These are phyloP conservation scores for Blastobotrys illinoisensis DNA, from an alignment of 1,139 yeast species.

Conservation along the genomic window DNA sequence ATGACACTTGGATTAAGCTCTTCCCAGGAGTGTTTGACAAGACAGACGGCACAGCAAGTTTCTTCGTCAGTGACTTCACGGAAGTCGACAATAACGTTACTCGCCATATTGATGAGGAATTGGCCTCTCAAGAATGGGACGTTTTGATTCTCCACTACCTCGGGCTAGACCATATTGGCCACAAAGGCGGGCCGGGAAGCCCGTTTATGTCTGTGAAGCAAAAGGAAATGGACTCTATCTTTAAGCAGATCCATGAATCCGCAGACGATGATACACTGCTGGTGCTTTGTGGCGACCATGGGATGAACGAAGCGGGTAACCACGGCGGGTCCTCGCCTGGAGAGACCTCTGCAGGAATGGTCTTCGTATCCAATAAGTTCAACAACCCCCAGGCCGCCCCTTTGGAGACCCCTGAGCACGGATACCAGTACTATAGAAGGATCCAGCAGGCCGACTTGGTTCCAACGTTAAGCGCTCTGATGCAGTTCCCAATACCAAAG, in stretches of 20 bases:
- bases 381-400: conserved; percentile 27
- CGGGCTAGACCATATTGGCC: conserved; percentile 96
- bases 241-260: conserved; percentile 47
- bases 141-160: conserved; percentile 81
- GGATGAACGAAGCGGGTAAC: conserved; percentile 84
- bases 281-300: conserved; percentile 88
- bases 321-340: conserved; percentile 94
- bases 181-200: conserved; percentile 87
- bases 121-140: conserved; percentile 60
- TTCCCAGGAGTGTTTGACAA: conserved; percentile 64
- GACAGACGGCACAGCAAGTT: conserved; percentile 85
- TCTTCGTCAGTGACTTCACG: conserved; percentile 89
- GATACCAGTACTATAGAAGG: conserved; percentile 45
- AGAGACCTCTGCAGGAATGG: conserved; percentile 82
- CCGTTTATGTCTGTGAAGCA: conserved; percentile 77
- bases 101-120: conserved; percentile 63
- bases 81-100: conserved; percentile 94
- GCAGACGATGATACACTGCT: conserved; percentile 56
- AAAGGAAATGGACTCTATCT: conserved; percentile 71
- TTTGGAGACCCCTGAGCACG: conserved; percentile 41
- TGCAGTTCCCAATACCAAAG: conserved; percentile 79
- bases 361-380: conserved; percentile 62
- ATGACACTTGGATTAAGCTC: conserved; percentile 93
- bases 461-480: conserved; percentile 69
- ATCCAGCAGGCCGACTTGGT: conserved; percentile 84